These are phyloP conservation scores for Geosmithia flava DNA, from an alignment of 2,329 filamentous ascomycete genomes.

Conservation along the genomic window DNA sequence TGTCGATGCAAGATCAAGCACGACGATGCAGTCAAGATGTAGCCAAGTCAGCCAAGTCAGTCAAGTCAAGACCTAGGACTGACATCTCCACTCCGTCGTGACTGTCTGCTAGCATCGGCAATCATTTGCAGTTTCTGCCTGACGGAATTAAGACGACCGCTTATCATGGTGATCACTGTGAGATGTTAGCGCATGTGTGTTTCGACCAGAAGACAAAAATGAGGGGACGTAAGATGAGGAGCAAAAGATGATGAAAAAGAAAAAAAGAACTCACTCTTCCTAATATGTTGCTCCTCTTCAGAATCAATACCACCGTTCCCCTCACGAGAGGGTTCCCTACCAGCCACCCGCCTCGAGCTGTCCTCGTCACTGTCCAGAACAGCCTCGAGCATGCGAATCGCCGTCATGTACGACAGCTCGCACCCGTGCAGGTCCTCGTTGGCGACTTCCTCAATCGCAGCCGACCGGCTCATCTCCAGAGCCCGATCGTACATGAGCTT, in stretches of 20 bases:
- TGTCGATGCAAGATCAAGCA: no score
- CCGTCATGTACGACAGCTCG: conserved; percentile 86
- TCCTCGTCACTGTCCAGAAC: conserved; percentile 76
- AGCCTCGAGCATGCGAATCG: conserved; percentile 89
- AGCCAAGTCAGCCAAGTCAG: no score
- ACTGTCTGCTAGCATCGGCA: conserved; percentile 41
- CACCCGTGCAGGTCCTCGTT: conserved; percentile 80
- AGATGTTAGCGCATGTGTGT: background rate
- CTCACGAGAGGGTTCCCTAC: conserved; percentile 12
- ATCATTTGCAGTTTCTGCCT: conserved; percentile 51
- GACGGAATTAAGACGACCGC: conserved; percentile 38
- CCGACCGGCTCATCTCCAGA: conserved; percentile 88
- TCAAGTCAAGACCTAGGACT: no score
- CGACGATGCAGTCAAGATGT: no score
- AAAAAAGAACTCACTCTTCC: conserved; percentile 47
- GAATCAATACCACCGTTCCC: conserved; percentile 39
- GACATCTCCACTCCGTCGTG: conserved; percentile 13
- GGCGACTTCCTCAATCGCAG: conserved; percentile 91
- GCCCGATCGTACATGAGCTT: conserved; percentile 97
- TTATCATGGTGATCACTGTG: conserved; percentile 51
- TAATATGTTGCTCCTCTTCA: conserved; percentile 61
- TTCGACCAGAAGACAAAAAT: no score
- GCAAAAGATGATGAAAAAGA: no score
- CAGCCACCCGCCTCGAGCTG: conserved; percentile 18
- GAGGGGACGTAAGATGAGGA: no score